Base-by-base conservation (phyloP, 192 early-diverging fungal genomes). In the Mortierella alpina region DNA sequence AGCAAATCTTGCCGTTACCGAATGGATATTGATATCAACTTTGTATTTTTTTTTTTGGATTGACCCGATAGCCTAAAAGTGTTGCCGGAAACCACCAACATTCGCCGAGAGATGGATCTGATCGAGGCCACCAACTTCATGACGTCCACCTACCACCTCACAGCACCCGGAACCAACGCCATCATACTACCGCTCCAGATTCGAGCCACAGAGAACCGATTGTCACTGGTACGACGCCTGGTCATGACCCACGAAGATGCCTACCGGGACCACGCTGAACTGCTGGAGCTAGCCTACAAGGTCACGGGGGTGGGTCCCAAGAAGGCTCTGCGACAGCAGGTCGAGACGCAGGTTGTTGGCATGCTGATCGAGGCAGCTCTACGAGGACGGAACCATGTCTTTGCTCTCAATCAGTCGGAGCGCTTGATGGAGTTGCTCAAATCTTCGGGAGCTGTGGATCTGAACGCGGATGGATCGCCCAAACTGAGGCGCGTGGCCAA, bases 171-270 rank as follows among this genome's bases (percentile, higher is more conserved):
- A 10, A 84, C 86, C 8, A 64, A 74, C 9, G 20, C 60, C 4
- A 68, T 73, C 9, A 85, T 92, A n/a, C 84, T 92, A 39, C 93
- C 93, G 2, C 87, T 95, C 48, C 92, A 95, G 76, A 87, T 94
- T 44, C 84, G 93, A n/a, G 82, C 88, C 17, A 82, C 86, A 4
- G 66, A 83, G 49, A 77, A 94, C 61, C 88, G 88, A 15, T 67
- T 94, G 2, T 85, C 87, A 5, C 73, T 94, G 14, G 88, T 94
- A 13, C 74, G 85, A 15, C 86, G 85, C 42, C 61, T 92, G n/a
- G 72, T 93, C n/a, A 82, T 83, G 60, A 84, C 86, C 4, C 73
- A 84, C 66, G 75, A 82, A 20, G 80, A 83, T 14, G 85, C 81
- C 17, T 90, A 89, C 45, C 78, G 65, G 17, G 83, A 90, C 40